These are phyloP conservation scores for Hypoxylon fuscum DNA, from an alignment of 495 filamentous ascomycete species.

Conservation along the genomic window DNA sequence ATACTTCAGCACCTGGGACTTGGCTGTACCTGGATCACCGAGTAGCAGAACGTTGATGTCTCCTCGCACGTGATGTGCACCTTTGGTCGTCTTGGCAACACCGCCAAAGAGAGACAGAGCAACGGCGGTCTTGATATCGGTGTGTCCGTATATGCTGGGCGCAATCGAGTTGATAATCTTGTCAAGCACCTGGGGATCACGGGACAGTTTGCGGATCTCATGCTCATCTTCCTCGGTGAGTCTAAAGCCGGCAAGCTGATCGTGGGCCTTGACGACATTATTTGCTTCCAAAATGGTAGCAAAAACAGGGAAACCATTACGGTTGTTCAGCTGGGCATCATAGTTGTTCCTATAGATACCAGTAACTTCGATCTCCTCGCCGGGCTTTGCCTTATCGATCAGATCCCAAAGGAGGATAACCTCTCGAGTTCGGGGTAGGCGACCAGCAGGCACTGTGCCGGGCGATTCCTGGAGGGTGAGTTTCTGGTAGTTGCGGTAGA, in stretches of 20 bases:
- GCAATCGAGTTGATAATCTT: conserved; percentile 95
- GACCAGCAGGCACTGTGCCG: conserved; percentile 94
- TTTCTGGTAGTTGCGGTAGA: conserved; percentile 99
- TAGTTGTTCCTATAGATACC: conserved; percentile 99
- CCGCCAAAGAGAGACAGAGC: conserved; percentile 95
- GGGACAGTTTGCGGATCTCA: conserved; percentile 83
- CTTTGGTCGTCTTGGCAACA: conserved; percentile 87
- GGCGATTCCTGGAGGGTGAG: conserved; percentile 97
- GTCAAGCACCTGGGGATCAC: conserved; percentile 92
- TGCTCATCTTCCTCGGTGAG: conserved; percentile 96
- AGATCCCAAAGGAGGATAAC: conserved; percentile 97
- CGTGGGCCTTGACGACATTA: conserved; percentile 94
- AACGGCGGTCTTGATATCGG: conserved; percentile 96
- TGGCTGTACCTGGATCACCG: conserved; percentile 97
- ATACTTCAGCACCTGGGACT: conserved; percentile 98
- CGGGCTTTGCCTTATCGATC: conserved; percentile 96
- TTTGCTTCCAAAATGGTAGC: conserved; percentile 98
- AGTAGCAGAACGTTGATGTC: conserved; percentile 98
- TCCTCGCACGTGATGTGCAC: conserved; percentile 89
- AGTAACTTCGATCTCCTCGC: conserved; percentile 96
- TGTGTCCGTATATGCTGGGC: conserved; percentile 96
- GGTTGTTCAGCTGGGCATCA: conserved; percentile 96
- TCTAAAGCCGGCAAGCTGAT: conserved; percentile 96
- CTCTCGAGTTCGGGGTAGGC: conserved; percentile 93
- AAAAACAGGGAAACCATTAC: conserved; percentile 99